Conservation (phyloP, 352 stramenopile genomes). For the Aphanomyces invadans region DNA sequence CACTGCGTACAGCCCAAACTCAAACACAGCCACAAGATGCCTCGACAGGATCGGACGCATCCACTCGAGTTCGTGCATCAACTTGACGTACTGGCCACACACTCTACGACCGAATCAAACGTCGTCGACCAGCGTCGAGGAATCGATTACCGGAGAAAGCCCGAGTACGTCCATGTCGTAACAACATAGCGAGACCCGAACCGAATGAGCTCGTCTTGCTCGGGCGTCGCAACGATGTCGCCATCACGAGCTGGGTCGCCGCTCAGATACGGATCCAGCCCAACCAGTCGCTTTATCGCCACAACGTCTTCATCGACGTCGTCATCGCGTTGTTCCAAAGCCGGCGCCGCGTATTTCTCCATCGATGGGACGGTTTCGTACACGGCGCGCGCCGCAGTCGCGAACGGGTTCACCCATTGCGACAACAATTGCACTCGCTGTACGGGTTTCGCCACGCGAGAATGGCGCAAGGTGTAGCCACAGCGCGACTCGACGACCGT, state of each 20-base stretch:
- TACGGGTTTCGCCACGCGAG: neutral
- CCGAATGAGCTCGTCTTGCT: slow-evolving; percentile 16
- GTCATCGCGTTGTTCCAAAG: neutral
- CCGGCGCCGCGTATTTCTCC: slow-evolving; percentile 1
- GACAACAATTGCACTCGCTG: slow-evolving; percentile 19
- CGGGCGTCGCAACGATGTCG: neutral
- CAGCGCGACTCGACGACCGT: slow-evolving; percentile 67
- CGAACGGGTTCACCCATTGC: neutral
- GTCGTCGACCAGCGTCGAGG: neutral
- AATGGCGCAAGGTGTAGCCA: slow-evolving; percentile 47
- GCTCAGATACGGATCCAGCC: slow-evolving; percentile 12
- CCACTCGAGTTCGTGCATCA: slow-evolving; percentile 75
- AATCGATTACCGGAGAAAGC: slow-evolving; percentile 18
- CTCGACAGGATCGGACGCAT: slow-evolving; percentile 62
- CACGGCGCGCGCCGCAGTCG: no score
- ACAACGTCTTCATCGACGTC: no score
- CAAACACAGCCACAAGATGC: slow-evolving; percentile 64
- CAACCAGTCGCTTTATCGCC: slow-evolving; percentile 15
- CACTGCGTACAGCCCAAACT: slow-evolving; percentile 71
- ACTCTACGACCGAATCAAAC: slow-evolving; percentile 32
- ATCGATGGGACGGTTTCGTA: neutral
- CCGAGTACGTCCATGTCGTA: slow-evolving; percentile 13
- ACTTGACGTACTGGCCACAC: slow-evolving; percentile 79
- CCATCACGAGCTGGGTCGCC: neutral
- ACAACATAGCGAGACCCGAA: slow-evolving; percentile 24